Conservation (phyloP, 2,329 filamentous ascomycete species). For the Pseudocercospora cruenta region DNA sequence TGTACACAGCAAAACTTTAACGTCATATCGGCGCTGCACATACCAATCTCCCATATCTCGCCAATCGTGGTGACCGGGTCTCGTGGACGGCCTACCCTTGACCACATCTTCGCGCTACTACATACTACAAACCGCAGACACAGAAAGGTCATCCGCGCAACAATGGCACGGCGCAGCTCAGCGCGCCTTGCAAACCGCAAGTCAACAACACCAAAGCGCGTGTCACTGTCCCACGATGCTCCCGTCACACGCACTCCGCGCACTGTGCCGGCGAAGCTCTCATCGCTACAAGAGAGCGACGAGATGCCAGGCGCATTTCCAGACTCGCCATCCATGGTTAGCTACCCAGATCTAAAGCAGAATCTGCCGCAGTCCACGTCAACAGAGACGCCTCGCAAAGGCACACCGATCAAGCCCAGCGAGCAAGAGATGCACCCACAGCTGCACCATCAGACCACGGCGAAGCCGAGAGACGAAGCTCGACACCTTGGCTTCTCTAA, state of each 20-base stretch:
- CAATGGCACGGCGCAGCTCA: constrained; percentile 41
- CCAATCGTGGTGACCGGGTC: background rate
- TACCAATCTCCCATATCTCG: constrained; percentile 1
- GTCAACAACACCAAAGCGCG: constrained; percentile 39
- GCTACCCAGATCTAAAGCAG: constrained; percentile 25
- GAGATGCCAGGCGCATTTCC: constrained; percentile 45
- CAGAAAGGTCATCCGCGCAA: background rate
- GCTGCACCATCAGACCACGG: constrained; percentile 74
- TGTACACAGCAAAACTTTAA: background rate
- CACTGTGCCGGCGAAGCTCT: constrained; percentile 45
- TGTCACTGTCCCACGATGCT: constrained; percentile 40
- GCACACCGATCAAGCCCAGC: constrained; percentile 69
- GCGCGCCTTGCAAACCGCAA: constrained; percentile 38
- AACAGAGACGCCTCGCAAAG: constrained; percentile 62
- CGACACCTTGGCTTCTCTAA: constrained; percentile 81
- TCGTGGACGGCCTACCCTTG: constrained; percentile 22
- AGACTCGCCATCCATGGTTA: constrained; percentile 26
- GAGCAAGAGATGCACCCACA: constrained; percentile 89
- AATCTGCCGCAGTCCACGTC: constrained; percentile 19
- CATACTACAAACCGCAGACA: background rate
- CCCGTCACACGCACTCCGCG: constrained; percentile 31
- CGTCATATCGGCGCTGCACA: background rate
- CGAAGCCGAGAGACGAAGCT: constrained; percentile 76
- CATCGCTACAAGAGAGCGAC: constrained; percentile 50
- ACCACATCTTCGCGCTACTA: constrained; percentile 1